A percentile compares a stretch with the other conserved stretches of the same genome.
These are phyloP conservation scores for Rhinocladiella similis DNA, from an alignment of 2,329 filamentous ascomycete genomes.

Conservation along the genomic window DNA sequence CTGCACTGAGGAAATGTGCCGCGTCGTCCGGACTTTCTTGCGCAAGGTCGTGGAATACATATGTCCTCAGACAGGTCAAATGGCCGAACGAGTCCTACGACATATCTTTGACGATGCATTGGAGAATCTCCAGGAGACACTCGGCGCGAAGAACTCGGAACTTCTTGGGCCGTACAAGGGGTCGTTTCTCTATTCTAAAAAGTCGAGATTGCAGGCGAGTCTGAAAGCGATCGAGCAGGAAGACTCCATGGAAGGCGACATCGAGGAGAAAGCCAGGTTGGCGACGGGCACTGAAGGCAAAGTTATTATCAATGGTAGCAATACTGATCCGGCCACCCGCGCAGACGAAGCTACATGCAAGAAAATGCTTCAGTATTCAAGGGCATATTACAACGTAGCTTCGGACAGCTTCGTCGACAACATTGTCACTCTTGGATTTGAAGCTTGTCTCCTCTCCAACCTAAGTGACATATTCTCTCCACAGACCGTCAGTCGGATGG, in stretches of 20 bases:
- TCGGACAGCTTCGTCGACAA: constrained; percentile 40
- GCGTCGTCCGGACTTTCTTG: constrained; percentile 24
- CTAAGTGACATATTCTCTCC: constrained; percentile 38
- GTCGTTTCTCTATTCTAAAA: constrained; percentile 19
- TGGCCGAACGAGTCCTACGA: constrained; percentile 21
- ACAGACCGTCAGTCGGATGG: constrained; percentile 35
- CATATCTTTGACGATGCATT: constrained; percentile 27
- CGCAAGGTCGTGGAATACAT: constrained; percentile 21
- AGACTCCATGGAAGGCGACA: neutral
- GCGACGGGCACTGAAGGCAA: constrained; percentile 10
- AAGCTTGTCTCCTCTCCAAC: constrained; percentile 40
- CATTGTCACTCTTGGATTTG: constrained; percentile 38
- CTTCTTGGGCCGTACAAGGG: constrained; percentile 26
- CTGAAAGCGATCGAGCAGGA: neutral
- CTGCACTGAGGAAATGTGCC: constrained; percentile 18
- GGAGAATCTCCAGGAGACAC: constrained; percentile 20
- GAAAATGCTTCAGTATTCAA: constrained; percentile 29
- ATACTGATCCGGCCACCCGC: neutral
- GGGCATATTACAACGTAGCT: constrained; percentile 31
- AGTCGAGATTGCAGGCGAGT: neutral
- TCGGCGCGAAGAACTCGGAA: constrained; percentile 28
- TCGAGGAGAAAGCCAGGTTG: constrained; percentile 1
- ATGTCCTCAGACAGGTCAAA: constrained; percentile 3
- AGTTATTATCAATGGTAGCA: neutral
- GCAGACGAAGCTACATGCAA: constrained; percentile 15